Conservation (phyloP, 352 stramenopile genomes). For the Phytophthora lateralis region DNA sequence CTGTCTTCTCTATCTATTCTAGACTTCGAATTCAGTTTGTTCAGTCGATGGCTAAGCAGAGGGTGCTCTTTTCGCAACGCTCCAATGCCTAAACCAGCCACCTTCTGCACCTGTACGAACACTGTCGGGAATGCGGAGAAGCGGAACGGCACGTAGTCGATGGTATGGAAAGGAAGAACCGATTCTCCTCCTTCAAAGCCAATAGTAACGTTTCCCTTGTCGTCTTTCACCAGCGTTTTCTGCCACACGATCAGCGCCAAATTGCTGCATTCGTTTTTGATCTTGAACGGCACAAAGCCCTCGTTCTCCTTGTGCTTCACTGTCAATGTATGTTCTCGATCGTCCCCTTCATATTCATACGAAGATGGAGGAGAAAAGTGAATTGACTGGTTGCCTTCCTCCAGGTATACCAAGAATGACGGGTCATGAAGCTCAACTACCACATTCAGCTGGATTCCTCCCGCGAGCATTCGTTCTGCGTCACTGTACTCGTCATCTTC, state of each 20-base stretch:
- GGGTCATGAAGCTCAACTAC: constrained; percentile 82
- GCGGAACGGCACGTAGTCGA: constrained; percentile 80
- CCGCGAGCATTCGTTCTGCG: constrained; percentile 39
- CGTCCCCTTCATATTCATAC: constrained; percentile 36
- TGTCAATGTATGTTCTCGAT: constrained; percentile 32
- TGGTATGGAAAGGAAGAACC: constrained; percentile 79
- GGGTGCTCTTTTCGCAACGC: constrained; percentile 35
- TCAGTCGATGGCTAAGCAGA: constrained; percentile 16
- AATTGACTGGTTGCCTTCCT: constrained; percentile 40
- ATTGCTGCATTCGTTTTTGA: constrained; percentile 86
- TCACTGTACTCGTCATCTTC: constrained; percentile 45
- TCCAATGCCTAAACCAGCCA: constrained; percentile 49
- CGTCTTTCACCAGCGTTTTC: constrained; percentile 67
- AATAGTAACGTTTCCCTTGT: constrained; percentile 45
- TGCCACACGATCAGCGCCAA: constrained; percentile 84
- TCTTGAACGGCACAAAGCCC: constrained; percentile 75
- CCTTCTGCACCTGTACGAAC: constrained; percentile 76
- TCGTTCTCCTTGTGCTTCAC: constrained; percentile 52
- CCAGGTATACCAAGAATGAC: constrained; percentile 69
- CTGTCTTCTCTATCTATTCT: constrained; percentile 6
- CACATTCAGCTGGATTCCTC: constrained; percentile 71
- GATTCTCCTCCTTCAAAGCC: constrained; percentile 70
- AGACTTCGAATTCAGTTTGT: constrained; percentile 13
- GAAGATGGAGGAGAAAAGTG: constrained; percentile 35
- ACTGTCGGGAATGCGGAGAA: constrained; percentile 68